phyloP scores from a whole-genome alignment of 2,329 filamentous ascomycete genomes.

The Penicillium sp. region DNA sequence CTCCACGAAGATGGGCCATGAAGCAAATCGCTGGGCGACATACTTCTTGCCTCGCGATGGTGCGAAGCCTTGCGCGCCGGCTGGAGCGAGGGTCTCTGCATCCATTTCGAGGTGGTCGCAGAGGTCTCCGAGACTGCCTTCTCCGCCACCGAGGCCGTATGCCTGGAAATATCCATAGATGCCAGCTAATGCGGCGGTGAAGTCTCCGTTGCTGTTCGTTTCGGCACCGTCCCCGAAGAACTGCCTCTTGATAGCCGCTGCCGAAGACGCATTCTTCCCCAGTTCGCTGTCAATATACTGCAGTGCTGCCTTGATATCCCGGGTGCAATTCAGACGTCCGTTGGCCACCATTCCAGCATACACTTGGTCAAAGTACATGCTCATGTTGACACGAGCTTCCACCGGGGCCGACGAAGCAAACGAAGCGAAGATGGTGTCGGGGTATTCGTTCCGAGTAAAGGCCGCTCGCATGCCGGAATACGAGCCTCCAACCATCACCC shows the following conservation, averaged over 20 bases:
- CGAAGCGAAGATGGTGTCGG: conserved; percentile 42
- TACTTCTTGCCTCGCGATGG: conserved; percentile 41
- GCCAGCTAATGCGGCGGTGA: conserved; percentile 44
- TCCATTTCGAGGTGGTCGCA: conserved; percentile 50
- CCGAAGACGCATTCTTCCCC: conserved; percentile 33
- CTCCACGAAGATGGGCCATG: conserved; percentile 38
- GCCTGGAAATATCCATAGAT: conserved; percentile 47
- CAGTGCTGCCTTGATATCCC: conserved; percentile 50
- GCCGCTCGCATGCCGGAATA: conserved; percentile 47
- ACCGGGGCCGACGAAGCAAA: conserved; percentile 46
- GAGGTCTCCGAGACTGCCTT: conserved; percentile 39
- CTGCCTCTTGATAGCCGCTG: conserved; percentile 43
- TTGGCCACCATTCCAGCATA: conserved; percentile 50
- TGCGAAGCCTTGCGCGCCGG: conserved; percentile 44
- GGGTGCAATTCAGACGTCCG: conserved; percentile 51
- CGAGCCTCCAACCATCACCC: conserved; percentile 49
- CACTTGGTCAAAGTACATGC: conserved; percentile 52
- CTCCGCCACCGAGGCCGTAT: conserved; percentile 42
- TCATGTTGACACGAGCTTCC: conserved; percentile 50
- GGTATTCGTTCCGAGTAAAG: conserved; percentile 44
- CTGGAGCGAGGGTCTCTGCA: conserved; percentile 33
- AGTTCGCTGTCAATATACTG: conserved; percentile 51
- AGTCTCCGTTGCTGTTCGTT: conserved; percentile 48
- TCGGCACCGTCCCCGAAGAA: conserved; percentile 51
- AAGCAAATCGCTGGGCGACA: conserved; percentile 43